Percentiles rank a stretch among this genome's conserved stretches.
Conservation (phyloP, 2,329 filamentous ascomycete genomes). For the Thermochaetoides dissita region DNA sequence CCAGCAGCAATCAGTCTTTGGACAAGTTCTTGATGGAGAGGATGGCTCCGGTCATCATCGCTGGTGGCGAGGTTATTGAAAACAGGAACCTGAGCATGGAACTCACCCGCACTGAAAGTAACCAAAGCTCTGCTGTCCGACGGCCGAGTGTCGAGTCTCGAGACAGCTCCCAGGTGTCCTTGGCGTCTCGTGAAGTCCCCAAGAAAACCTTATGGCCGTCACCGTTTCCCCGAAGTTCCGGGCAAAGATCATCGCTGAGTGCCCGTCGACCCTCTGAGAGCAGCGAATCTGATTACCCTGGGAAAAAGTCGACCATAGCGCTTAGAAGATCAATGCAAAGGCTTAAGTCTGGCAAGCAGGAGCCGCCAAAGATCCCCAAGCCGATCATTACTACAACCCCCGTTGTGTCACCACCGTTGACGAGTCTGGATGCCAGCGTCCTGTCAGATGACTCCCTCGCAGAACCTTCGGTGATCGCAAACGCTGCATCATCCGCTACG, state of each 20-base stretch:
- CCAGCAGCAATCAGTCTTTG: conserved; percentile 27
- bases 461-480: conserved; percentile 25
- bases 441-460: conserved; percentile 42
- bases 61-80: conserved; percentile 47
- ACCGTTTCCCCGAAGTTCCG: conserved; percentile 29
- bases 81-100: conserved; percentile 43
- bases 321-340: conserved; percentile 42
- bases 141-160: conserved; percentile 31
- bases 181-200: conserved; percentile 26
- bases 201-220: conserved; percentile 41
- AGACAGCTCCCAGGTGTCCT: conserved; percentile 27
- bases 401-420: conserved; percentile 34
- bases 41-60: conserved; percentile 52
- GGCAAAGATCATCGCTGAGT: conserved; percentile 14
- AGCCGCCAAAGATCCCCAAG: conserved; percentile 34
- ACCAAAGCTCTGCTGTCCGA: conserved; percentile 29
- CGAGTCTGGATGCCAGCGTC: conserved; percentile 42
- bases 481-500: conserved; percentile 15
- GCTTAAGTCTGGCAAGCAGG: conserved; percentile 29
- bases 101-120: conserved; percentile 34
- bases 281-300: conserved; percentile 37
- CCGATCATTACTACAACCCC: conserved; percentile 33
- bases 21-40: conserved; percentile 48
- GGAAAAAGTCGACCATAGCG: conserved; percentile 37
- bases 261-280: conserved; percentile 38